A percentile compares a stretch with the other conserved stretches of the same genome.
Evolutionary conservation across 2,329 filamentous ascomycete species (phyloP).

Genomic region (Cladosporium sp.): DNA sequence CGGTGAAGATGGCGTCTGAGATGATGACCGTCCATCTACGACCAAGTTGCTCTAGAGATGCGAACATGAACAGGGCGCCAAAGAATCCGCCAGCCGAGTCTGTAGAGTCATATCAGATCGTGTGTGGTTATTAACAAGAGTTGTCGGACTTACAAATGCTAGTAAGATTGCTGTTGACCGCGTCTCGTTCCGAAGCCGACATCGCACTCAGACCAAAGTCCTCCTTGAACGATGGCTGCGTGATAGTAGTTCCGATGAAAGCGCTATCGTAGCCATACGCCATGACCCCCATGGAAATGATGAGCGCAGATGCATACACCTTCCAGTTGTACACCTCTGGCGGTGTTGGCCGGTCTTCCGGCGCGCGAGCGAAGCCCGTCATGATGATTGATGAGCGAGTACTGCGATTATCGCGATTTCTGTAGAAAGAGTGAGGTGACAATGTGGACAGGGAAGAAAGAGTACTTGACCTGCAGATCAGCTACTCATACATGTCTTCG

Average conservation of each 20-base stretch:
- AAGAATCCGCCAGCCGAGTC: conserved; percentile 48
- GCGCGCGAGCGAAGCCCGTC: conserved; percentile 42
- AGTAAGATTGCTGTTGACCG: conserved; percentile 47
- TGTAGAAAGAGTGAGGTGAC: too few relatives aligned
- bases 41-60: conserved; percentile 44
- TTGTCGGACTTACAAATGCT: conserved; percentile 33
- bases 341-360: conserved; percentile 54
- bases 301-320: conserved; percentile 45
- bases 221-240: conserved; percentile 44
- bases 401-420: too few relatives aligned
- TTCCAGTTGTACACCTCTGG: conserved; percentile 53
- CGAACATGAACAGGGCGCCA: conserved; percentile 48
- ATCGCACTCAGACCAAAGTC: conserved; percentile 39
- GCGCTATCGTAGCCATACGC: conserved; percentile 53
- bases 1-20: conserved; percentile 42
- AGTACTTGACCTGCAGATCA: too few relatives aligned
- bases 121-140: too few relatives aligned
- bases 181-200: conserved; percentile 33
- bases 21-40: conserved; percentile 49
- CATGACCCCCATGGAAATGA: conserved; percentile 45
- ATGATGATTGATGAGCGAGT: conserved; percentile 20
- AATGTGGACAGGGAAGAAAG: too few relatives aligned
- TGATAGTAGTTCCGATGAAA: conserved; percentile 54
- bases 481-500: background rate
- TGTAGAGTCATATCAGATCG: background rate